Evolutionary conservation across 108 stramenopile species (phyloP), one percentile per base, ranked within the genome.

Genomic region (Epithemia pelagica): DNA sequence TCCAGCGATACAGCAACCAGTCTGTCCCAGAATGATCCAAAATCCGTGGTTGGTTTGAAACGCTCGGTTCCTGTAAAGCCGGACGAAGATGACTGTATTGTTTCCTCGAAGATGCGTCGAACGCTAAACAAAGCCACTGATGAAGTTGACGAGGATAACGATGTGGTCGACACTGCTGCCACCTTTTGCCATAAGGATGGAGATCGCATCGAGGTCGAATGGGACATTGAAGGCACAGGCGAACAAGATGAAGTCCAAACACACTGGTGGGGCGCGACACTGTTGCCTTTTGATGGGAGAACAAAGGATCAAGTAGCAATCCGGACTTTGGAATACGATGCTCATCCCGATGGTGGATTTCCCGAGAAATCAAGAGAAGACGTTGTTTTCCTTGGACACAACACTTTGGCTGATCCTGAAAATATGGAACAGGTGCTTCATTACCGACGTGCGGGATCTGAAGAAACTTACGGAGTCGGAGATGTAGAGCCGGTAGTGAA

Each of bases 201-300:
- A 30, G 74, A 74, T 75, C 63, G 79, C 5, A 19, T 86, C 19
- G 79, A 86, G 62, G 85, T 86, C 0, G 66, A 82, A 69, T 86
- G 85, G 85, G 77, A 84, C 46, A 62, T 84, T 24, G 53, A 29
- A 1, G 33, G 30, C 22, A 20, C 30, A 24, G 62, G 75, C 29
- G 73, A 51, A 26, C 53, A 64, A 26, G 57, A 62, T 25, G 63
- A 55, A 18, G 57, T 69, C 20, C 18, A 66, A 20, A 70, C 37
- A 22, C 64, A 32, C 21, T 86, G 85, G 85, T 86, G 85, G 85
- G 69, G 68, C n/a, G 79, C 76, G 24, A 76, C 77, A 2, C 64
- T 86, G 26, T 33, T 82, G 51, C 54, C 65, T 31, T 69, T 67
- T 51, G 85, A 86, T 69, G 85, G 82, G 2, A 52, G 75, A 0